Percentiles rank a stretch among this genome's conserved stretches.
Conservation (phyloP, 2,329 filamentous ascomycete genomes). For the Penicillium sp. region DNA sequence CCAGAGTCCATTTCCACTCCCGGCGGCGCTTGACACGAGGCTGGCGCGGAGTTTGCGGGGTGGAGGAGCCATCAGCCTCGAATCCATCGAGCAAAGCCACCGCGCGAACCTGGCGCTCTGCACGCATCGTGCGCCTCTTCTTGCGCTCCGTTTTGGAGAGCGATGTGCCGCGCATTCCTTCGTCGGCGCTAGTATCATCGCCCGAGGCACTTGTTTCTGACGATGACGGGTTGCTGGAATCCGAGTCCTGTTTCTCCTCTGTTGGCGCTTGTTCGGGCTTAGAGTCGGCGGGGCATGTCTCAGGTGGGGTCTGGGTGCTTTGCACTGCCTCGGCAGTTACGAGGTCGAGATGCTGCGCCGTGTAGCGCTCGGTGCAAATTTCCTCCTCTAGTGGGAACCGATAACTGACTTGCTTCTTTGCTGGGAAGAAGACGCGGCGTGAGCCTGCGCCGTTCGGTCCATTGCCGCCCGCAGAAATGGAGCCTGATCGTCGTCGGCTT, state of each 20-base stretch:
- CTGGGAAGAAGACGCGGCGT: conserved; percentile 51
- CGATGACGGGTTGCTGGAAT: conserved; percentile 30
- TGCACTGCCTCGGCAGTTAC: conserved; percentile 24
- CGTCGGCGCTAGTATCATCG: conserved; percentile 29
- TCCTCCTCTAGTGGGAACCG: conserved; percentile 57
- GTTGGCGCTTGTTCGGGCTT: conserved; percentile 2
- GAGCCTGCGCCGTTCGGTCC: conserved; percentile 27
- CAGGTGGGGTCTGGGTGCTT: conserved; percentile 6
- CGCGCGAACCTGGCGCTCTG: conserved; percentile 41
- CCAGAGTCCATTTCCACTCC: conserved; percentile 60
- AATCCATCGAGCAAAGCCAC: conserved; percentile 43
- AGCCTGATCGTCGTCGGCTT: conserved; percentile 40
- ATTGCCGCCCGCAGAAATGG: conserved; percentile 36
- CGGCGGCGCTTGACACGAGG: conserved; percentile 54
- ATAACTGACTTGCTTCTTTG: conserved; percentile 59
- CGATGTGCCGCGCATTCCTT: conserved; percentile 5
- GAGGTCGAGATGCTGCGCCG: conserved; percentile 57
- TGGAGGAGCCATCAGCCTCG: conserved; percentile 48
- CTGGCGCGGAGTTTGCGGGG: conserved; percentile 54
- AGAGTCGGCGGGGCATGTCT: conserved; percentile 20
- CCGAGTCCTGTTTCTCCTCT: conserved; percentile 24
- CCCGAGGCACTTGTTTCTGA: conserved; percentile 35
- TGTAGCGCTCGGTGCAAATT: conserved; percentile 57
- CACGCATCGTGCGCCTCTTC: conserved; percentile 33
- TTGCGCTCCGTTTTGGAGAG: conserved; percentile 35